Evolutionary conservation across 495 filamentous ascomycete genomes (phyloP).

Genomic region (Penicilliopsis zonata): DNA sequence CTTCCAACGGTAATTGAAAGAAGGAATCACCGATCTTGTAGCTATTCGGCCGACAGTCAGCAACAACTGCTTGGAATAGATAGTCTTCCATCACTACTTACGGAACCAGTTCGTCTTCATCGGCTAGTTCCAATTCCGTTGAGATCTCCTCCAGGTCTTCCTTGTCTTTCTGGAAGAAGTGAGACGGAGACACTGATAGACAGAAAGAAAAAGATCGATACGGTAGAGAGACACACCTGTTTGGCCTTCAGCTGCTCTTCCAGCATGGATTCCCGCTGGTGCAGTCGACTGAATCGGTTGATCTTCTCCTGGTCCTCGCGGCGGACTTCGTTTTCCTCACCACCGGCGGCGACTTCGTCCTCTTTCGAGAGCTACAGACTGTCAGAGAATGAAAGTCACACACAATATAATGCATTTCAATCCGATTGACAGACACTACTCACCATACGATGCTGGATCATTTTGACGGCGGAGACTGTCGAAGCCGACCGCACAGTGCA

Average conservation of each 20-base stretch:
- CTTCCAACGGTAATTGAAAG: slow-evolving; percentile 66
- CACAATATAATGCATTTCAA: no score
- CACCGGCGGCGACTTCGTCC: slow-evolving; percentile 58
- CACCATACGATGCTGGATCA: slow-evolving; percentile 36
- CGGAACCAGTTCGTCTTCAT: slow-evolving; percentile 91
- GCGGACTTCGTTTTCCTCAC: slow-evolving; percentile 80
- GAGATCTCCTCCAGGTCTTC: slow-evolving; percentile 92
- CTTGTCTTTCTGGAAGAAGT: slow-evolving; percentile 72
- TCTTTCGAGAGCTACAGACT: slow-evolving; percentile 69
- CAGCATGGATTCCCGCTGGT: slow-evolving; percentile 66
- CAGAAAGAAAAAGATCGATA: slow-evolving; percentile 1
- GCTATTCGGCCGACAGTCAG: slow-evolving; percentile 32
- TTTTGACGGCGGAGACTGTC: no score
- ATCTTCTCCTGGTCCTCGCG: slow-evolving; percentile 98
- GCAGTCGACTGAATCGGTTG: slow-evolving; percentile 91
- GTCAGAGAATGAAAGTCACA: no score
- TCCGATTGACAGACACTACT: not conserved
- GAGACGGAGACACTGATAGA: not conserved
- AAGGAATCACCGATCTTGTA: slow-evolving; percentile 97
- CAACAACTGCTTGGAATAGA: not conserved
- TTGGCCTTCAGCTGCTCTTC: slow-evolving; percentile 76
- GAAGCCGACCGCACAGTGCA: no score
- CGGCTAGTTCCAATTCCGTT: slow-evolving; percentile 82
- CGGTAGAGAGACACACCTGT: slow-evolving; percentile 42
- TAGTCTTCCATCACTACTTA: slow-evolving; percentile 26